phyloP scores from a whole-genome alignment of 2,329 filamentous ascomycete genomes.

The Fusarium burgessii region DNA sequence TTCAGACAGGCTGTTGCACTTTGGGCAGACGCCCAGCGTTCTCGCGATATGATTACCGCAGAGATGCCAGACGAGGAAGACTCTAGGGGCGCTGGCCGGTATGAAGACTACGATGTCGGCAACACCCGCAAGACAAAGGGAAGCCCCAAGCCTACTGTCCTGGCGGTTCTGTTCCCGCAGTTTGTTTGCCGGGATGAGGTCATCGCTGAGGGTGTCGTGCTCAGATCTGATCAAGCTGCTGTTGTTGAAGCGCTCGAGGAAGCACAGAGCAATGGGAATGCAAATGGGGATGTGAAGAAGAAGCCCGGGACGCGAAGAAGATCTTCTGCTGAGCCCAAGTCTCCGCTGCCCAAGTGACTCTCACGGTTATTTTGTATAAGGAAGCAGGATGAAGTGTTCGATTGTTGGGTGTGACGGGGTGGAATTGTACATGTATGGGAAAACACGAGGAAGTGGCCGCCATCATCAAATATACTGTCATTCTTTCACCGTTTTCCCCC shows the following conservation, averaged over 20 bases:
- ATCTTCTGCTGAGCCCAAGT: conserved; percentile 28
- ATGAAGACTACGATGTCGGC: conserved; percentile 35
- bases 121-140: conserved; percentile 23
- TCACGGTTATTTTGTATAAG: background rate
- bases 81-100: conserved; percentile 31
- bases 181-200: conserved; percentile 41
- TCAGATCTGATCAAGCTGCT: conserved; percentile 43
- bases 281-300: conserved; percentile 32
- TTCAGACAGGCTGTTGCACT: conserved; percentile 43
- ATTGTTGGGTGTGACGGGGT: background rate
- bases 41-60: conserved; percentile 43
- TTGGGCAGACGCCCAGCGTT: conserved; percentile 45
- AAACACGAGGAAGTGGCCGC: background rate
- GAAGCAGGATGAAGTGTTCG: background rate
- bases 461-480: too few relatives aligned
- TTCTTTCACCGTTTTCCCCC: too few relatives aligned
- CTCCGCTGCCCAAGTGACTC: conserved; percentile 24
- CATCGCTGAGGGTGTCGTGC: conserved; percentile 42
- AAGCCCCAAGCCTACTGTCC: background rate
- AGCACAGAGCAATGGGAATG: conserved; percentile 8
- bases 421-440: background rate
- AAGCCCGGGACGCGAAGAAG: conserved; percentile 9
- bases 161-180: conserved; percentile 45
- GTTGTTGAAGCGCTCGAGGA: conserved; percentile 35
- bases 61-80: conserved; percentile 41